Evolutionary conservation across 169 alveolate genomes (phyloP).

Genomic region (Pseudocohnilembus persalinus): DNA sequence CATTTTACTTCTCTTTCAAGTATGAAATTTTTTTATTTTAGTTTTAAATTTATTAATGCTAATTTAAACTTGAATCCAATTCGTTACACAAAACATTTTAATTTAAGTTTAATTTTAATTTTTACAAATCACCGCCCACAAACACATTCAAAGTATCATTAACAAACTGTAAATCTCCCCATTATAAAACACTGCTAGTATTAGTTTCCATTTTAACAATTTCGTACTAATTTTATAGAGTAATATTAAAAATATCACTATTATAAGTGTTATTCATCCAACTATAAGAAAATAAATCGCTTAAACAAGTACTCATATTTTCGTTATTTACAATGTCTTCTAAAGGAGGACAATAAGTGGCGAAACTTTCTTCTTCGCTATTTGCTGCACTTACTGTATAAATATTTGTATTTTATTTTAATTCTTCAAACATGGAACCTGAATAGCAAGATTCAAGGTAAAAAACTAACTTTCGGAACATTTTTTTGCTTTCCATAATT

Average conservation of each 20-base stretch:
- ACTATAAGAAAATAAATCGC: slow-evolving; percentile 74
- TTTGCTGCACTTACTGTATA: slow-evolving; percentile 85
- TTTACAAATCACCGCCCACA: too few species aligned
- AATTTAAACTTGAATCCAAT: too few species aligned
- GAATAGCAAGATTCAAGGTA: slow-evolving; percentile 86
- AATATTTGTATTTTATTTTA: slow-evolving; percentile 61
- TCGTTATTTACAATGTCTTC: too few species aligned
- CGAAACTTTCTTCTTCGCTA: slow-evolving; percentile 78
- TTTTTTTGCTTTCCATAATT: slow-evolving; percentile 62
- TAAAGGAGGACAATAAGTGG: slow-evolving; percentile 73
- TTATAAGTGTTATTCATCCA: slow-evolving; percentile 83
- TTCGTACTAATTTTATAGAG: slow-evolving; percentile 71
- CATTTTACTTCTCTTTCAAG: too few species aligned
- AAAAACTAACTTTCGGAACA: slow-evolving; percentile 65
- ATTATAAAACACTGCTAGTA: slow-evolving; percentile 75
- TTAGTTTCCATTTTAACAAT: slow-evolving; percentile 47
- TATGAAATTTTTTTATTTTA: too few species aligned
- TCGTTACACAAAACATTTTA: too few species aligned
- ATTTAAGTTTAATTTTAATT: too few species aligned
- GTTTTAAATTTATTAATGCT: too few species aligned
- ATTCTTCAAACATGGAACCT: slow-evolving; percentile 80
- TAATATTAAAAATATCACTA: slow-evolving; percentile 45
- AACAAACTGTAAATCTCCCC: too few species aligned
- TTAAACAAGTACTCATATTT: slow-evolving; percentile 85
- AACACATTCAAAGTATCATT: too few species aligned